A percentile compares a stretch with the other conserved stretches of the same genome.
These are phyloP conservation scores for Celoporthe dispersa DNA, from an alignment of 2,329 filamentous ascomycete species.

Conservation along the genomic window DNA sequence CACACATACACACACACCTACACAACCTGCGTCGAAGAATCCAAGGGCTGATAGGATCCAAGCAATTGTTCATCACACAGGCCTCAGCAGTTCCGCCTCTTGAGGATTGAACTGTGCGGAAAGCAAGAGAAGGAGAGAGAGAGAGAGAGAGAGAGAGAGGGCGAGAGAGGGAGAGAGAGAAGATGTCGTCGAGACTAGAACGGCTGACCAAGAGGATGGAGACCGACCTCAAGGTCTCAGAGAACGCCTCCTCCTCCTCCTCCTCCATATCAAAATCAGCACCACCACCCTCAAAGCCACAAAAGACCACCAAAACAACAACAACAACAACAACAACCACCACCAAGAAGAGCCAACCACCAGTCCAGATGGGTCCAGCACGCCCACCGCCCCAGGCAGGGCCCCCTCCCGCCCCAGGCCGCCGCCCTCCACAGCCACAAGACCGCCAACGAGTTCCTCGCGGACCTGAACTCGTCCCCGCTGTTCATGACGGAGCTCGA, in stretches of 20 bases:
- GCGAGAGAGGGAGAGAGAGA: not conserved
- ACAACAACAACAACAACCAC: slow-evolving; percentile 6
- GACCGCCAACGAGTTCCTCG: slow-evolving; percentile 59
- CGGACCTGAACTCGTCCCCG: slow-evolving; percentile 67
- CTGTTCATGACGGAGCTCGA: slow-evolving; percentile 96
- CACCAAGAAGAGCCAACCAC: not conserved
- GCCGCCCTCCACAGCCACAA: slow-evolving; percentile 47
- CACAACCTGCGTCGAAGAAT: too few species aligned
- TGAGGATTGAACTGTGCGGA: not conserved
- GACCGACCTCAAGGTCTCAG: slow-evolving; percentile 22
- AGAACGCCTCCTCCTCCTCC: slow-evolving; percentile 22
- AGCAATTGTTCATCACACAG: too few species aligned
- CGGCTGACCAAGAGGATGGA: slow-evolving; percentile 26
- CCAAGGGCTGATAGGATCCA: too few species aligned
- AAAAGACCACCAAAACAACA: not conserved
- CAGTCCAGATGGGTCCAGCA: slow-evolving; percentile 21
- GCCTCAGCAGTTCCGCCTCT: not conserved
- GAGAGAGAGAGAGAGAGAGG: not conserved
- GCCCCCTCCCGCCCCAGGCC: slow-evolving; percentile 54
- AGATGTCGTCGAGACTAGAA: slow-evolving; percentile 9
- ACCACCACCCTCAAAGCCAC: not conserved
- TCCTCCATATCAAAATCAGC: slow-evolving; percentile 2
- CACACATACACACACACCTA: not conserved
- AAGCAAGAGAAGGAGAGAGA: not conserved
- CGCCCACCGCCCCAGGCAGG: slow-evolving; percentile 22